phyloP scores from a whole-genome alignment of 2,329 filamentous ascomycete genomes.

The Neonectria magnoliae region DNA sequence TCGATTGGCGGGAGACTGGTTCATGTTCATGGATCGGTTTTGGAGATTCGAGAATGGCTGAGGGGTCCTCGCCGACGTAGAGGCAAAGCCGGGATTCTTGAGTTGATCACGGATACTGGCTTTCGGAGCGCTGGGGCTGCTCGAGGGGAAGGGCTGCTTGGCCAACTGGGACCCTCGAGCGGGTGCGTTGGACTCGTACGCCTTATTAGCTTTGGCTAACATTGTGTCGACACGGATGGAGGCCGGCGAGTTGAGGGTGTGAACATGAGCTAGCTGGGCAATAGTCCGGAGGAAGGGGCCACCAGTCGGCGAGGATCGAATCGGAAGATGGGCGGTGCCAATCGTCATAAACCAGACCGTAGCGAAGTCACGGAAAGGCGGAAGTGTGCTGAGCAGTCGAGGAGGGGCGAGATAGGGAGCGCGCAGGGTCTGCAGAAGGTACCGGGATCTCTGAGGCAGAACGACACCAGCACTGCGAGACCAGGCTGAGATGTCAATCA shows the following conservation, averaged over 20 bases:
- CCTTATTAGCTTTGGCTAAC: conserved; percentile 50
- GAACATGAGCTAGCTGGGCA: conserved; percentile 38
- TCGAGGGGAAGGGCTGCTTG: conserved; percentile 68
- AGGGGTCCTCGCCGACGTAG: conserved; percentile 53
- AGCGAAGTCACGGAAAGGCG: background rate
- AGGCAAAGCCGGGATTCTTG: conserved; percentile 54
- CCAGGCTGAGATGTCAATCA: conserved; percentile 2
- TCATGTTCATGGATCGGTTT: conserved; percentile 47
- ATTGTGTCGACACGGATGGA: conserved; percentile 43
- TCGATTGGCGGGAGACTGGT: conserved; percentile 33
- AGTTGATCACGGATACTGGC: conserved; percentile 62
- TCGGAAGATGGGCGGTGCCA: conserved; percentile 44
- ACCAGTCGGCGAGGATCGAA: conserved; percentile 51
- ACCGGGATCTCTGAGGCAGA: background rate
- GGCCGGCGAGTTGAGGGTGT: conserved; percentile 28
- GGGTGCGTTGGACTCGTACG: conserved; percentile 51
- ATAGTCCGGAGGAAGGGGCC: conserved; percentile 40
- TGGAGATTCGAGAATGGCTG: conserved; percentile 41
- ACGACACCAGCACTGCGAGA: background rate
- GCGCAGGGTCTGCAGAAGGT: background rate
- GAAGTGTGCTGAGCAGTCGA: background rate
- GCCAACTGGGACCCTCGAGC: conserved; percentile 50
- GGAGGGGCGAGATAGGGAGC: conserved; percentile 10
- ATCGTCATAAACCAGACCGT: conserved; percentile 48
- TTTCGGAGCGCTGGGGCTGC: conserved; percentile 58